Evolutionary conservation across 805 yeast species (phyloP), one percentile per base, ranked within the genome.

Genomic region (Nakazawaea wyomingensis): DNA sequence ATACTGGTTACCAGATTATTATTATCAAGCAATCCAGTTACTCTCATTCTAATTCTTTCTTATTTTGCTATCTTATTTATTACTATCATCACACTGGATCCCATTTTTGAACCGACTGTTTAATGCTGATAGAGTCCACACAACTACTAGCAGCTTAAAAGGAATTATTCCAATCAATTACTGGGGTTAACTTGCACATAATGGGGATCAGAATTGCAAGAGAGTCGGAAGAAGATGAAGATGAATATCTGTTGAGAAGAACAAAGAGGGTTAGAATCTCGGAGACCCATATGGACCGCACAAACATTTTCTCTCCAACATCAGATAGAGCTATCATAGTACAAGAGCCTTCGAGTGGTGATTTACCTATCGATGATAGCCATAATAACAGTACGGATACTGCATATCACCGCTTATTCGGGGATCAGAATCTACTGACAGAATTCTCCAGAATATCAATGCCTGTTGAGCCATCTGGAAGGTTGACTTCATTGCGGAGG

Each of bases 211-310:
- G 30, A 21, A 31, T 43, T 21, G 26, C n/a, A 9, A 29, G 27
- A 10, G 47, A 47, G 20, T 33, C 21, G 6, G 46, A 39, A 8
- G 42, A 38, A 9, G 40, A 33, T 10, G 43, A 32, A 11, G 37
- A 34, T 11, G 33, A 21, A 5, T 42, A 31, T 16, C 28, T 21
- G 3, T 16, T 5, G n/a, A 30, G 41, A 24, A 36, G 44, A 18
- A 39, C 19, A 20, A 48, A 48, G 30, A 34, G 51, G 41, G 51
- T 48, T 5, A 40, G 51, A 34, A 48, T 48, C 8, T 44, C 48
- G 10, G 51, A 48, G 34, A 22, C 20, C 10, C 11, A 34, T 16
- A 6, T 17, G 18, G 30, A 39, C 20, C 48, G 50, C 10, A 39
- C 41, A n/a, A 37, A 39, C 14, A 44, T 47, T 20, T 43, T 38